Base-by-base conservation (phyloP, 306 rosid genomes). In the Lupinus albus region DNA sequence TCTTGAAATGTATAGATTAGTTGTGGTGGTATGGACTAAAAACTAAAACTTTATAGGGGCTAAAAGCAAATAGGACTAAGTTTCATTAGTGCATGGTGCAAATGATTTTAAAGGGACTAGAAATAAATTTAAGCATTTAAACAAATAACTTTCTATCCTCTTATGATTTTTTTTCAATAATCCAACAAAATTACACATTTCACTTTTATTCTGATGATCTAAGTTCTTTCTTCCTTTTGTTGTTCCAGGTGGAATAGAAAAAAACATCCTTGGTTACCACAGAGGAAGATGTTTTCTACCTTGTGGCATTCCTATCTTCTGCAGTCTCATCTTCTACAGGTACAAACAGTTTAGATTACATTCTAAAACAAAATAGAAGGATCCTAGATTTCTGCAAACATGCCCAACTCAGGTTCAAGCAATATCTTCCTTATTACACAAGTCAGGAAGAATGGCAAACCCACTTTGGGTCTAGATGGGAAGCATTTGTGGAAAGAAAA, bases 401-500 rank as follows among this genome's bases (percentile, higher is more conserved):
- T 56, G 78, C 84, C 2, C 55, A 76, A 65, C 83, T 89, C 9
- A 83, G 85, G 45, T 69, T 83, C 47, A 94, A 88, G 83, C 96
- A 90, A 45, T 94, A 94, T 61, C 89, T 94, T 65, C 95, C 99
- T 32, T 86, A 88, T 58, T 86, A 90, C 88, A 84, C 38, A 73
- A 76, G 87, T 46, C 72, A 61, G 58, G 85, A 72, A 76, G 99
- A 88, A 75, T 94, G 97, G 99, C 51, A 71, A 82, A 70, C 77
- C 69, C 99, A 94, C 70, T 94, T 90, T 49, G 97, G 97, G 21
- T 76, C 87, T 13, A 70, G 48, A 53, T 94, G 97, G 99, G 75
- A 82, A 53, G 77, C 64, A 47, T 80, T 90, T 45, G 59, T 67
- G 48, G 79, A 68, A 53, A 90, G 91, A 77, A 94, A 94, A 79